Evolutionary conservation across 176 grass and related monocot genomes (phyloP).

Genomic region (Paspalum notatum): DNA sequence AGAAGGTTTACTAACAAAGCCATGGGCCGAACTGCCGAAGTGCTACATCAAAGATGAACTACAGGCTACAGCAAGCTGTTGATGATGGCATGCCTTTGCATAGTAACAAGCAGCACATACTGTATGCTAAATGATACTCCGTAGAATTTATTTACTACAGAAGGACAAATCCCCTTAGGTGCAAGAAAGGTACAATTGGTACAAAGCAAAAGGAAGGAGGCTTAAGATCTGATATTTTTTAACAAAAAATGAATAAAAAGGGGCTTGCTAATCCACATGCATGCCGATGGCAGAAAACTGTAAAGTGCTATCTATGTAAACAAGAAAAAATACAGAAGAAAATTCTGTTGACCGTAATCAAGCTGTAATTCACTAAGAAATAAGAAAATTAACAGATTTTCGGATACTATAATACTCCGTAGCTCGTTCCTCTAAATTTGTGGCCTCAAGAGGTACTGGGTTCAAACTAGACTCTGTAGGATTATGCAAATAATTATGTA

Average conservation of each 20-base stretch:
- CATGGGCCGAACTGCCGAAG: not conserved
- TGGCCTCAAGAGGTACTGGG: too few species aligned
- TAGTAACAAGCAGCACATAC: constrained; percentile 18
- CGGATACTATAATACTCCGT: not conserved
- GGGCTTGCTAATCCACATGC: constrained; percentile 1
- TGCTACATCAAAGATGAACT: constrained; percentile 9
- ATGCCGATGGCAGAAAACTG: not conserved
- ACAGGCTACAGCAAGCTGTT: not conserved
- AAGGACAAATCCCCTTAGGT: constrained; percentile 2
- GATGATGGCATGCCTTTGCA: constrained; percentile 23
- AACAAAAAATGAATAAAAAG: not conserved
- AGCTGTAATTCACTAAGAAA: not conserved
- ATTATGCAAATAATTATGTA: too few species aligned
- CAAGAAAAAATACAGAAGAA: too few species aligned
- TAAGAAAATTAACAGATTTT: constrained; percentile 12
- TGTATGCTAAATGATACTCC: not conserved
- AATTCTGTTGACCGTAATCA: not conserved
- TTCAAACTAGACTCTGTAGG: too few species aligned
- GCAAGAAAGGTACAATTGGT: constrained; percentile 25
- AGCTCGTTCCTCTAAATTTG: too few species aligned
- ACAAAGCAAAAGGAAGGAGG: constrained; percentile 6
- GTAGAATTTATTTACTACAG: not conserved
- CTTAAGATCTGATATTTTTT: constrained; percentile 13
- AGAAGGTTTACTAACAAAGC: not conserved
- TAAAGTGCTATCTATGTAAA: not conserved